A percentile compares a stretch with the other conserved stretches of the same genome.
These are phyloP conservation scores for Trichoderma polysporum DNA, from an alignment of 2,329 filamentous ascomycete genomes.

Conservation along the genomic window DNA sequence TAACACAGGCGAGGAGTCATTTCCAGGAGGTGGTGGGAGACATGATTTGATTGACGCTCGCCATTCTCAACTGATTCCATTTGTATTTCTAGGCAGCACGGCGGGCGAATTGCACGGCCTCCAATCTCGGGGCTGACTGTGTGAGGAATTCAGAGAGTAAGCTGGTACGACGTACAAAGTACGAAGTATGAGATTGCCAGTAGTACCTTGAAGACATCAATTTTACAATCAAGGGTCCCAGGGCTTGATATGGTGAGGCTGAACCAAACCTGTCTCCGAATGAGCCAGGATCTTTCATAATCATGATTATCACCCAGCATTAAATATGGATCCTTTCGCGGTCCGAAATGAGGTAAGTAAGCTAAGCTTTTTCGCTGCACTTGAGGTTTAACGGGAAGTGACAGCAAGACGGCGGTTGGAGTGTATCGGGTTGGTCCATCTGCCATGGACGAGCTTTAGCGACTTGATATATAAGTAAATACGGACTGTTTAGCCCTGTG, in stretches of 20 bases:
- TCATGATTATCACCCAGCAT: neutral
- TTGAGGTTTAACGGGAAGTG: neutral
- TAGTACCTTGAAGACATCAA: neutral
- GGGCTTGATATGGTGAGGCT: neutral
- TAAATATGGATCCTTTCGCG: neutral
- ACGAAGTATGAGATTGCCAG: neutral
- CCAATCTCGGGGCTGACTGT: neutral
- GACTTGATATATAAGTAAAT: neutral
- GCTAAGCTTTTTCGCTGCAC: neutral
- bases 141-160: neutral
- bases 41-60: neutral
- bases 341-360: constrained; percentile 3
- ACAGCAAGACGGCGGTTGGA: neutral
- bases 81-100: neutral
- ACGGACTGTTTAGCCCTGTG: neutral
- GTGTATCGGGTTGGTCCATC: neutral
- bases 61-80: neutral
- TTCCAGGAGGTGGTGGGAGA: neutral
- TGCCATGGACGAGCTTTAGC: neutral
- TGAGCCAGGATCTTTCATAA: neutral
- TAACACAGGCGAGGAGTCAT: neutral
- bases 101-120: neutral
- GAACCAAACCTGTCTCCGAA: neutral
- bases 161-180: neutral
- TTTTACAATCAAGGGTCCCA: neutral